Percentiles rank a stretch among this genome's conserved stretches.
These are phyloP conservation scores for Colletotrichum cuscutae DNA, from an alignment of 2,329 filamentous ascomycete genomes.

Conservation along the genomic window DNA sequence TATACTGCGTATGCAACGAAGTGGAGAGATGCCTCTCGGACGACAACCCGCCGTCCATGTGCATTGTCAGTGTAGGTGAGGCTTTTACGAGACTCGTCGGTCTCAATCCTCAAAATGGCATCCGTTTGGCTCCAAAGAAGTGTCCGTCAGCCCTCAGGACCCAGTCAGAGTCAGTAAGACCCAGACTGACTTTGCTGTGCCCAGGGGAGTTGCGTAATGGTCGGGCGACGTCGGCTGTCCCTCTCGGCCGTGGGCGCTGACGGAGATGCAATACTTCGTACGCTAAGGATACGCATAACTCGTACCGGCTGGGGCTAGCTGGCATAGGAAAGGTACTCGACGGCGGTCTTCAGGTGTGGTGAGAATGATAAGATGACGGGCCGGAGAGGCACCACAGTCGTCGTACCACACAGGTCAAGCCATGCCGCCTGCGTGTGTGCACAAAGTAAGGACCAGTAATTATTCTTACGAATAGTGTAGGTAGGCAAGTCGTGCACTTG, in stretches of 20 bases:
- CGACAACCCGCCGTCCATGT: not conserved
- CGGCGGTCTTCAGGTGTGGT: not conserved
- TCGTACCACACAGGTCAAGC: not conserved
- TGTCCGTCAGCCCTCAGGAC: not conserved
- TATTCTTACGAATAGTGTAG: too few relatives aligned
- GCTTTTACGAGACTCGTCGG: not conserved
- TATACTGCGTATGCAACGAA: not conserved
- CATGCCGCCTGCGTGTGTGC: not conserved
- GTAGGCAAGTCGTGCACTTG: not conserved
- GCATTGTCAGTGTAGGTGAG: not conserved
- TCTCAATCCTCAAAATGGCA: not conserved
- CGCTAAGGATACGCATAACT: not conserved
- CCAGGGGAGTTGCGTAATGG: slow-evolving; percentile 6
- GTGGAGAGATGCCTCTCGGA: not conserved
- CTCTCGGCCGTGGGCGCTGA: not conserved
- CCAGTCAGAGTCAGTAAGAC: not conserved
- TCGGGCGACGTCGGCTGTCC: not conserved
- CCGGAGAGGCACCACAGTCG: not conserved
- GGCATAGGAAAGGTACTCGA: not conserved
- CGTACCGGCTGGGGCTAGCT: not conserved
- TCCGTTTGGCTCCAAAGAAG: not conserved
- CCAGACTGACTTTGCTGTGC: not conserved
- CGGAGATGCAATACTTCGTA: not conserved
- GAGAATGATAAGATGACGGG: not conserved
- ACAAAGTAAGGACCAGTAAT: not conserved